These are phyloP conservation scores for Papiliotrema fonsecae DNA, from an alignment of 1,284 basidiomycete genomes.

Conservation along the genomic window DNA sequence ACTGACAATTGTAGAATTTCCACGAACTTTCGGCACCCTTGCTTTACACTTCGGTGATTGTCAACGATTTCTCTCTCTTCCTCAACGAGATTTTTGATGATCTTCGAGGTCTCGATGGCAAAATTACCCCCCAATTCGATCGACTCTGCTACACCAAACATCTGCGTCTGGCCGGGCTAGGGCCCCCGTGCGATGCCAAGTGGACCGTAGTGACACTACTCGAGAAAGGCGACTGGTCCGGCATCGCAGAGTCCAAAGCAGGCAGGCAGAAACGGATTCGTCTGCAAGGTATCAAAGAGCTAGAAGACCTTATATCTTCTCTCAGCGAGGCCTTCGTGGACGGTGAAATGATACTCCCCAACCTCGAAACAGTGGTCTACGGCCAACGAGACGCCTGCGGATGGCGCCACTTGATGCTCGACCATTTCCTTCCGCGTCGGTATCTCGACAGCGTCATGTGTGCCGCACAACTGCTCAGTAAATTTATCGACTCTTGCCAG, in stretches of 20 bases:
- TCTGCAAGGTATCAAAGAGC: not conserved
- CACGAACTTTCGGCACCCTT: slow-evolving; percentile 3
- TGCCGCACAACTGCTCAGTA: not conserved
- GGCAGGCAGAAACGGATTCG: not conserved
- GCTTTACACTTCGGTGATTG: slow-evolving; percentile 6
- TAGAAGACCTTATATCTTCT: not conserved
- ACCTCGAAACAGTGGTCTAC: not conserved
- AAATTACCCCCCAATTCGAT: not conserved
- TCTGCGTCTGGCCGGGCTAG: not conserved
- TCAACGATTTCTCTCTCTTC: slow-evolving; percentile 1
- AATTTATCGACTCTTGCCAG: not conserved
- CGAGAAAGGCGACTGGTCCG: not conserved
- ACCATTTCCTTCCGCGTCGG: not conserved
- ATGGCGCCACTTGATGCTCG: not conserved
- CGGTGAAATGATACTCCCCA: not conserved
- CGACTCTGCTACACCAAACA: not conserved
- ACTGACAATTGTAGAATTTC: slow-evolving; percentile 1
- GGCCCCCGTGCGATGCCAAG: not conserved
- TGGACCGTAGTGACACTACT: not conserved
- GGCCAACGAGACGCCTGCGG: not conserved
- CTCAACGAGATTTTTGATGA: not conserved
- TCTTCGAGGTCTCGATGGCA: not conserved
- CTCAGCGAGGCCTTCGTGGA: not conserved
- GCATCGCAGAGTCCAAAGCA: not conserved
- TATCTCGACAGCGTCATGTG: not conserved